Conservation (phyloP, 805 yeast species). For the Starmerella scarabaei region DNA sequence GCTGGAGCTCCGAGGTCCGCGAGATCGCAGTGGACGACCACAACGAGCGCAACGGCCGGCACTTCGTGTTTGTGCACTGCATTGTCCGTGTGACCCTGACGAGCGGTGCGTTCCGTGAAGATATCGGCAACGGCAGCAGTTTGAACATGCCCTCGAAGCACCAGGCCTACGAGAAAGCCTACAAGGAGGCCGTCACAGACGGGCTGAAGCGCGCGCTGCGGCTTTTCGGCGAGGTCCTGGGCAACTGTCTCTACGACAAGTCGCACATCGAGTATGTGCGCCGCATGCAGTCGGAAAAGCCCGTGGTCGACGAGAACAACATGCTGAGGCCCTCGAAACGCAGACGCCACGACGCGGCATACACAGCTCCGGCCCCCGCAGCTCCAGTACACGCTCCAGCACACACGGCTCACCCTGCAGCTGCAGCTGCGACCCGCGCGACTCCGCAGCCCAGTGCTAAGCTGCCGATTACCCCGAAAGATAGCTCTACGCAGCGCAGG, state of each 20-base stretch:
- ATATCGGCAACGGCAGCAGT: conserved; percentile 54
- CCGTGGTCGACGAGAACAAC: conserved; percentile 15
- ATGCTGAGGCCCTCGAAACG: conserved; percentile 19
- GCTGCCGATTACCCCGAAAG: too few species aligned
- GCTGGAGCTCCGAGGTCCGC: conserved; percentile 58
- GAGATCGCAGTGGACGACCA: conserved; percentile 43
- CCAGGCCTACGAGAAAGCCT: conserved; percentile 60
- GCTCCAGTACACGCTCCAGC: too few species aligned
- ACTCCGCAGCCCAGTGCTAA: too few species aligned
- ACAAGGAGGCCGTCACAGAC: conserved; percentile 67
- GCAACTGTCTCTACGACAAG: conserved; percentile 33
- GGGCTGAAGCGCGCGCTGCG: conserved; percentile 69
- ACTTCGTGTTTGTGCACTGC: conserved; percentile 25
- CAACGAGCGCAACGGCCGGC: conserved; percentile 22
- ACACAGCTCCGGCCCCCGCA: not conserved
- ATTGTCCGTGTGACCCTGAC: conserved; percentile 49
- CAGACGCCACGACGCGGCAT: not conserved
- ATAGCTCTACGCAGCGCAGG: too few species aligned
- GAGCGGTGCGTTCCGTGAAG: conserved; percentile 64
- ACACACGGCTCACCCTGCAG: too few species aligned
- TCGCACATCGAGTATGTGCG: conserved; percentile 33
- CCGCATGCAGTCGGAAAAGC: conserved; percentile 26
- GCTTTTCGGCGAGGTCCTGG: conserved; percentile 66
- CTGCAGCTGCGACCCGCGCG: too few species aligned
- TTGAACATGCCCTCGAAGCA: conserved; percentile 35